These are phyloP conservation scores for Beta lomatogona DNA, from an alignment of 179 eudicot genomes.

Conservation along the genomic window DNA sequence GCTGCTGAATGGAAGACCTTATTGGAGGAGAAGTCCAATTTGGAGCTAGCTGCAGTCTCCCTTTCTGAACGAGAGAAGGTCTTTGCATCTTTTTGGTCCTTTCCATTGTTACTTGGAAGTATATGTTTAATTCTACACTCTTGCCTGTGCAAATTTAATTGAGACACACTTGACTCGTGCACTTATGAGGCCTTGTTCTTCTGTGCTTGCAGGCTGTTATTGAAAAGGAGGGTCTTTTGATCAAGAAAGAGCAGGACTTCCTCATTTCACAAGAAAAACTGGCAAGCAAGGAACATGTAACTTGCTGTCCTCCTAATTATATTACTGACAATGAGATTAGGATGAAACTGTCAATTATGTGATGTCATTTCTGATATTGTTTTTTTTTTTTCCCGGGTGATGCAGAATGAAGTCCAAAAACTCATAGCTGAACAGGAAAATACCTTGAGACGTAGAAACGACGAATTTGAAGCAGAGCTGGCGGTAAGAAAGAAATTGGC, in stretches of 20 bases:
- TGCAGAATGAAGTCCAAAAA: slow-evolving; percentile 62
- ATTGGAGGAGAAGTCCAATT: slow-evolving; percentile 45
- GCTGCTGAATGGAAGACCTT: slow-evolving; percentile 51
- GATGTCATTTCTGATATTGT: slow-evolving; percentile 15
- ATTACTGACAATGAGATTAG: not conserved
- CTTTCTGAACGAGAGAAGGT: slow-evolving; percentile 90
- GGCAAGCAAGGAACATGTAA: slow-evolving; percentile 67
- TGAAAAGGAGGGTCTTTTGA: slow-evolving; percentile 59
- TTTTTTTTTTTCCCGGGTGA: slow-evolving; percentile 1
- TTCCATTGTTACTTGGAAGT: not conserved
- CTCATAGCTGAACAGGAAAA: slow-evolving; percentile 61
- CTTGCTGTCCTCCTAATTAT: slow-evolving; percentile 14
- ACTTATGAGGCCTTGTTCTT: not conserved
- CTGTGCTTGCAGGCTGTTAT: slow-evolving; percentile 49
- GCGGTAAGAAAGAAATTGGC: slow-evolving; percentile 53
- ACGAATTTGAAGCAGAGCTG: slow-evolving; percentile 62
- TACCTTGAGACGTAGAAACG: slow-evolving; percentile 47
- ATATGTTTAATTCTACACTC: not conserved
- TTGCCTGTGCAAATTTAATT: not conserved
- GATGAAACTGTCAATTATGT: not conserved
- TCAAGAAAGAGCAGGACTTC: slow-evolving; percentile 70
- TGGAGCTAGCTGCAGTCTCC: slow-evolving; percentile 48
- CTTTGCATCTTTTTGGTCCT: slow-evolving; percentile 9
- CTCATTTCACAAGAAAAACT: slow-evolving; percentile 57
- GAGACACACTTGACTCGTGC: not conserved